These are phyloP conservation scores for Puccinia brachypodii DNA, from an alignment of 1,284 basidiomycete genomes.

Conservation along the genomic window DNA sequence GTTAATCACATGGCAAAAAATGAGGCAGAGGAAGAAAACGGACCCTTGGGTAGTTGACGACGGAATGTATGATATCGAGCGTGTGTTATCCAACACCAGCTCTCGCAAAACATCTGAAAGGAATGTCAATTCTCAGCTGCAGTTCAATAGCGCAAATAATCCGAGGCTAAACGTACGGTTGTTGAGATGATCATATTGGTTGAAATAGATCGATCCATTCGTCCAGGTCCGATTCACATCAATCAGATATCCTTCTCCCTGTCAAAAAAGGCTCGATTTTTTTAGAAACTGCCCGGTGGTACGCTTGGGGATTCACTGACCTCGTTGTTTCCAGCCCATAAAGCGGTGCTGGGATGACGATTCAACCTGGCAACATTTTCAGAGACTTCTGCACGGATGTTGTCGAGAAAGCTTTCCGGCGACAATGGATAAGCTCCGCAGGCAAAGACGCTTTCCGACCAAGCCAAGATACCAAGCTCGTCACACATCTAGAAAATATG, in stretches of 20 bases:
- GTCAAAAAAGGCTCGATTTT: conserved; percentile 56
- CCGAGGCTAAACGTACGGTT: conserved; percentile 59
- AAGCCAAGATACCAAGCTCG: conserved; percentile 66
- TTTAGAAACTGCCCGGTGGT: conserved; percentile 66
- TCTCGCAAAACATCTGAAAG: conserved; percentile 62
- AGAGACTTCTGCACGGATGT: conserved; percentile 64
- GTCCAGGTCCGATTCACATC: conserved; percentile 25
- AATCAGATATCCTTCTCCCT: conserved; percentile 46
- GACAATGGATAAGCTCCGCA: conserved; percentile 47
- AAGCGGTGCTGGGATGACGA: conserved; percentile 64
- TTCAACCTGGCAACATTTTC: conserved; percentile 66
- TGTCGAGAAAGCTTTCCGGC: conserved; percentile 61
- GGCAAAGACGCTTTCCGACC: conserved; percentile 63
- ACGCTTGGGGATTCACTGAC: conserved; percentile 62
- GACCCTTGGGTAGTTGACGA: conserved; percentile 64
- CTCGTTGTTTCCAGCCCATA: conserved; percentile 68
- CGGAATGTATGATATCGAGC: conserved; percentile 66
- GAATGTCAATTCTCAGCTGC: neutral
- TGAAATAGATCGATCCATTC: conserved; percentile 45
- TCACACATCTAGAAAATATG: conserved; percentile 61
- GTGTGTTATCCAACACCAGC: conserved; percentile 62
- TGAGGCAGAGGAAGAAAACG: neutral
- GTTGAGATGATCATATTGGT: conserved; percentile 63
- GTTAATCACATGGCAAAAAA: conserved; percentile 1
- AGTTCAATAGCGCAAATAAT: conserved; percentile 60